A percentile compares a stretch with the other conserved stretches of the same genome.
These are phyloP conservation scores for Graphiopsis chlorocephala DNA, from an alignment of 2,329 filamentous ascomycete genomes.

Conservation along the genomic window DNA sequence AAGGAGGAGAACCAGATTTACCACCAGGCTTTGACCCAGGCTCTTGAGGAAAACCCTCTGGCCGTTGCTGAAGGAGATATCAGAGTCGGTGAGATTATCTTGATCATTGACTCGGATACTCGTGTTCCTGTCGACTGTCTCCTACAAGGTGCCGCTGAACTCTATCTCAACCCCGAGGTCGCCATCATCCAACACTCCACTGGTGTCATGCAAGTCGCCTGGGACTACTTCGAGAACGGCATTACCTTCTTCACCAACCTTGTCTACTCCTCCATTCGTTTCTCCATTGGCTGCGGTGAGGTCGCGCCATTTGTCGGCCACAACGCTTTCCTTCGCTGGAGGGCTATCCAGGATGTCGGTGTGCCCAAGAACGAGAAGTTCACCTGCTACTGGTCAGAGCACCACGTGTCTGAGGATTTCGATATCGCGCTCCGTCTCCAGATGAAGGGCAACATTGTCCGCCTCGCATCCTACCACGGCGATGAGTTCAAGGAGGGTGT, in stretches of 20 bases:
- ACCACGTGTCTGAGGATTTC: slow-evolving; percentile 74
- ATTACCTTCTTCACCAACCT: slow-evolving; percentile 79
- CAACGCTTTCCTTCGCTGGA: slow-evolving; percentile 72
- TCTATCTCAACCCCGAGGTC: slow-evolving; percentile 67
- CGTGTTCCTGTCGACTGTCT: slow-evolving; percentile 67
- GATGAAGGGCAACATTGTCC: slow-evolving; percentile 65
- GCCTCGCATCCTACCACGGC: slow-evolving; percentile 66
- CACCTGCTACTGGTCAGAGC: slow-evolving; percentile 71
- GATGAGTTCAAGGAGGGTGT: slow-evolving; percentile 72
- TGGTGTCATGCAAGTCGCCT: slow-evolving; percentile 72
- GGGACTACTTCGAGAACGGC: slow-evolving; percentile 70
- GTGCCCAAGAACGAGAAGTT: slow-evolving; percentile 61
- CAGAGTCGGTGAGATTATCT: slow-evolving; percentile 61
- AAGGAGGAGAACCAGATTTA: slow-evolving; percentile 64
- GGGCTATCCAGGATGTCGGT: slow-evolving; percentile 58
- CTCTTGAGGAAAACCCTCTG: slow-evolving; percentile 61
- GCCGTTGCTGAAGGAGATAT: slow-evolving; percentile 63
- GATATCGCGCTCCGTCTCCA: slow-evolving; percentile 73
- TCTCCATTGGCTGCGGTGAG: slow-evolving; percentile 68
- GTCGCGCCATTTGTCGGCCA: slow-evolving; percentile 74
- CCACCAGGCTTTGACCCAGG: slow-evolving; percentile 59
- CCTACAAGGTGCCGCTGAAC: slow-evolving; percentile 68
- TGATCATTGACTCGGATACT: slow-evolving; percentile 68
- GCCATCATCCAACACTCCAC: slow-evolving; percentile 71
- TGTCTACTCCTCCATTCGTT: slow-evolving; percentile 70